A percentile compares a stretch with the other conserved stretches of the same genome.
These are phyloP conservation scores for Aspergillus puulaauensis DNA, from an alignment of 2,329 filamentous ascomycete species.

Conservation along the genomic window DNA sequence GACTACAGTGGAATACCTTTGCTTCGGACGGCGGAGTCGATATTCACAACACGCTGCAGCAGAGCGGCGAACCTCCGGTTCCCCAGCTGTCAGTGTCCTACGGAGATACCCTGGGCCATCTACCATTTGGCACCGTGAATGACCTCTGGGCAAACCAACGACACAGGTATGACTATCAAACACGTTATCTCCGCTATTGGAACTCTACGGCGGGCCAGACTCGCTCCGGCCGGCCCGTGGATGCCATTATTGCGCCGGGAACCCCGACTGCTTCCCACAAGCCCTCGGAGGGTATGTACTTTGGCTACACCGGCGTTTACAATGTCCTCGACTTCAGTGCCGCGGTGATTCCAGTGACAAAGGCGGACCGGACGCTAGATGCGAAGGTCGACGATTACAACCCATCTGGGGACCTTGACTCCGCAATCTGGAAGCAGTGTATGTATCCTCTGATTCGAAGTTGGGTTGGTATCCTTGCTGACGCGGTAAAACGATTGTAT, in stretches of 20 bases:
- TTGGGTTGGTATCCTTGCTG: too few species aligned
- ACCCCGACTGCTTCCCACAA: background rate
- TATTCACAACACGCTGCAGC: background rate
- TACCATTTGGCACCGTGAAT: background rate
- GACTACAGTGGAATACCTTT: background rate
- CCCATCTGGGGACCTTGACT: background rate
- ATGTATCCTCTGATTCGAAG: background rate
- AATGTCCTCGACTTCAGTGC: background rate
- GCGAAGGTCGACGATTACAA: background rate
- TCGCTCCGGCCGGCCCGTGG: background rate
- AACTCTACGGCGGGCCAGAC: background rate
- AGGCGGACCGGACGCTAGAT: background rate
- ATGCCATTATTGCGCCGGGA: background rate
- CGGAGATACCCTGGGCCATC: background rate
- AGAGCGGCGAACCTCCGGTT: background rate
- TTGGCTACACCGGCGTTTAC: background rate
- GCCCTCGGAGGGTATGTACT: background rate
- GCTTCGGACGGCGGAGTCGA: background rate
- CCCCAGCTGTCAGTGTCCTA: background rate
- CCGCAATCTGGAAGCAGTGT: background rate
- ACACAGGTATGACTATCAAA: background rate
- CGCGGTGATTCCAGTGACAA: background rate
- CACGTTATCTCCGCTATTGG: background rate
- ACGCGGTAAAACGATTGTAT: too few species aligned
- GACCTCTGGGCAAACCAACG: background rate